phyloP scores from a whole-genome alignment of 2,329 filamentous ascomycete genomes.

The Xylaria arbuscula region DNA sequence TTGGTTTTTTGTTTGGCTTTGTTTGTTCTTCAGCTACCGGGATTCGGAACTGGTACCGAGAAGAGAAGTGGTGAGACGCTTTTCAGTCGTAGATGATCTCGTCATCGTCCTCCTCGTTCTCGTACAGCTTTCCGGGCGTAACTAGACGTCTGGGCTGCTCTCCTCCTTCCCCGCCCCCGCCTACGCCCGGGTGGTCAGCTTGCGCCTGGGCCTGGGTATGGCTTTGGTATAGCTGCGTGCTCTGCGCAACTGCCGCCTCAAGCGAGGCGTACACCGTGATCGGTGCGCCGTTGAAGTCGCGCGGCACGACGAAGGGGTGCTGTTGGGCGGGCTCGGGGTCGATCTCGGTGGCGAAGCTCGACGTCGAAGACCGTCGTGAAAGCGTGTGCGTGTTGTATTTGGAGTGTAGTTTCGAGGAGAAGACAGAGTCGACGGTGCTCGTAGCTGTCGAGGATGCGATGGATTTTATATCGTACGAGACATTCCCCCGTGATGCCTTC shows the following conservation, averaged over 20 bases:
- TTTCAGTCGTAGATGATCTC: slow-evolving; percentile 48
- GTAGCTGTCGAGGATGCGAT: slow-evolving; percentile 31
- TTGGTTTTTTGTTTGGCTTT: background rate
- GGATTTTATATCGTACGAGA: slow-evolving; percentile 32
- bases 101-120: slow-evolving; percentile 52
- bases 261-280: slow-evolving; percentile 50
- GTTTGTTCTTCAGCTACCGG: background rate
- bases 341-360: slow-evolving; percentile 44
- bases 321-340: slow-evolving; percentile 33
- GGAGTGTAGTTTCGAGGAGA: slow-evolving; percentile 42
- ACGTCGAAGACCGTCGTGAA: slow-evolving; percentile 46
- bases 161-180: slow-evolving; percentile 23
- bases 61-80: slow-evolving; percentile 1
- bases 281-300: slow-evolving; percentile 42
- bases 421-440: slow-evolving; percentile 34
- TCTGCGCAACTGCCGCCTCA: slow-evolving; percentile 48
- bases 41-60: background rate
- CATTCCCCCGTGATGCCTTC: slow-evolving; percentile 35
- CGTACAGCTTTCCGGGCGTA: slow-evolving; percentile 50
- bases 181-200: slow-evolving; percentile 8
- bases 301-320: slow-evolving; percentile 40
- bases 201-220: slow-evolving; percentile 27
- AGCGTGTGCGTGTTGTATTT: slow-evolving; percentile 35
- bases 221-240: slow-evolving; percentile 40
- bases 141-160: slow-evolving; percentile 44